phyloP scores from a whole-genome alignment of 106 monocot genomes.

The Phalaenopsis aphrodite region DNA sequence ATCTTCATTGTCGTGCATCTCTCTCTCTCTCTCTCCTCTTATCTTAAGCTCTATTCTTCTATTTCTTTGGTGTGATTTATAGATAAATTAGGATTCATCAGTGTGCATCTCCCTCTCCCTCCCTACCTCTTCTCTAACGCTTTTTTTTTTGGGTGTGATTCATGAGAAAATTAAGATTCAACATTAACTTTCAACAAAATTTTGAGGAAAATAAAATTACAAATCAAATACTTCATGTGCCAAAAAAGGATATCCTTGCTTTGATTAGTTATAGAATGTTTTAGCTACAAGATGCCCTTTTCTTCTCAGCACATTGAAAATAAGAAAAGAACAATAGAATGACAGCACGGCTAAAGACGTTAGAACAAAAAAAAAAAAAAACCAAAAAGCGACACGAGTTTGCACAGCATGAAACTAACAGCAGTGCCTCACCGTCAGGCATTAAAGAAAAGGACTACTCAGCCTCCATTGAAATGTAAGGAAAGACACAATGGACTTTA shows the following conservation, averaged over 20 bases:
- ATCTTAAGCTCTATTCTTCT: too few relatives aligned
- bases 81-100: not conserved
- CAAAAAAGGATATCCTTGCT: not conserved
- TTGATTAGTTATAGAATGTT: not conserved
- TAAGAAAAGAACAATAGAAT: not conserved
- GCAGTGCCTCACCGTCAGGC: not conserved
- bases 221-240: not conserved
- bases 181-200: not conserved
- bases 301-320: not conserved
- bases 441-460: not conserved
- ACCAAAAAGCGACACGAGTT: too few relatives aligned
- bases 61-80: too few relatives aligned
- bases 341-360: not conserved
- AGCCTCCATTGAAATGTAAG: slow-evolving; percentile 2
- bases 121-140: too few relatives aligned
- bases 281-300: not conserved
- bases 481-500: slow-evolving; percentile 4
- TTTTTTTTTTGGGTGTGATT: too few relatives aligned
- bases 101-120: too few relatives aligned
- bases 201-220: not conserved
- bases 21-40: too few relatives aligned
- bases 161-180: too few relatives aligned
- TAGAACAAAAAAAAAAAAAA: not conserved
- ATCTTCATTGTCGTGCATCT: too few relatives aligned
- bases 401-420: not conserved